These are phyloP conservation scores for Graphilbum sp. DNA, from an alignment of 2,329 filamentous ascomycete species.

Conservation along the genomic window DNA sequence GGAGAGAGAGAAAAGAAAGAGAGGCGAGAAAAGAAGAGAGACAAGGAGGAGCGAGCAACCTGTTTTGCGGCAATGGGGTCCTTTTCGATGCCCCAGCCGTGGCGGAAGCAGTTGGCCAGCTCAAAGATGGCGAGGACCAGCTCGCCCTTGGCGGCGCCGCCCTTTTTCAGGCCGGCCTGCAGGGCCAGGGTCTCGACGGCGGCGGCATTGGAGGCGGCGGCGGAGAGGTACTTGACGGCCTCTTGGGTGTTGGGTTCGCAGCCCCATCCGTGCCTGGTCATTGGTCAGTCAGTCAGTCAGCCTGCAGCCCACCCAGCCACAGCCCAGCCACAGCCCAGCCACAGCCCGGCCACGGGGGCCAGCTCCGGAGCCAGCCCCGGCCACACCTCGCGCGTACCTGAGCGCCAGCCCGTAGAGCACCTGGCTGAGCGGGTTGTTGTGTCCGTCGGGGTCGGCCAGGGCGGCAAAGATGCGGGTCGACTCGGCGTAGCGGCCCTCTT, in stretches of 20 bases:
- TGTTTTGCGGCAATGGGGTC: constrained; percentile 73
- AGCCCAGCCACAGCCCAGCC: too few relatives aligned
- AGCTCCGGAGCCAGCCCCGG: too few relatives aligned
- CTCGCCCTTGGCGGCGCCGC: constrained; percentile 89
- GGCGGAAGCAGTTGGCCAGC: constrained; percentile 78
- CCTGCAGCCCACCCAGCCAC: too few relatives aligned
- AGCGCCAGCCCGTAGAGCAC: constrained; percentile 89
- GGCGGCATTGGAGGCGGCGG: constrained; percentile 81
- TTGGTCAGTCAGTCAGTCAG: neutral
- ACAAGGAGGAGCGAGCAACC: constrained; percentile 13
- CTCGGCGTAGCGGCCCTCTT: constrained; percentile 58
- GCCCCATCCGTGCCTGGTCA: constrained; percentile 75
- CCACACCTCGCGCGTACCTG: too few relatives aligned
- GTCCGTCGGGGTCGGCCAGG: constrained; percentile 67
- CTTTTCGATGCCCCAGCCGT: constrained; percentile 82
- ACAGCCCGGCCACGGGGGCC: too few relatives aligned
- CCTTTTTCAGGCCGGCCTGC: constrained; percentile 76
- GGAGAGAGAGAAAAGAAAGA: neutral
- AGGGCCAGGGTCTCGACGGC: constrained; percentile 74
- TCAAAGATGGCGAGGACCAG: constrained; percentile 93
- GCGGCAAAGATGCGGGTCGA: constrained; percentile 76
- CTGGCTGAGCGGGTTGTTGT: constrained; percentile 87
- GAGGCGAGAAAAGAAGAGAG: neutral
- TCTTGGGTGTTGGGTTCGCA: constrained; percentile 53
- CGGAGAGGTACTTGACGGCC: constrained; percentile 71